Evolutionary conservation across 306 rosid species (phyloP), one percentile per base, ranked within the genome.

Genomic region (Cotoneaster glaucophyllus): DNA sequence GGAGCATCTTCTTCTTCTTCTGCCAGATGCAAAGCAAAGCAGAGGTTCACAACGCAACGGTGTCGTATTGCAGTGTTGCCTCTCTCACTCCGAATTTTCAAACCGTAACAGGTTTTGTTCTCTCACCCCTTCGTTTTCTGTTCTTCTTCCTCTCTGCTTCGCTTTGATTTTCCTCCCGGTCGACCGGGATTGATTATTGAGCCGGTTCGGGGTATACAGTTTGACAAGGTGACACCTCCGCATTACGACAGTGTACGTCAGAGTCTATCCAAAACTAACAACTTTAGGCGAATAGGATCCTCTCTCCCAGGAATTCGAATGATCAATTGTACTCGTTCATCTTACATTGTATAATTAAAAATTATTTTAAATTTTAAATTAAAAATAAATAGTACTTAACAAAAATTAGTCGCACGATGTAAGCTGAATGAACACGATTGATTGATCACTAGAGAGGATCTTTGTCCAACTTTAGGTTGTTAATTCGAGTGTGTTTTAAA

Each of bases 1-100:
- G 79, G 79, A 86, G 93, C 98, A 94, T 94, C 97, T 89, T 93
- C 45, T 29, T 63, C 43, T 28, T 48, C 8, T 48, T 4, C n/a
- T 14, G 6, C 53, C 19, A 48, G 5, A 48, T 48, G 14, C 67
- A 21, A 63, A 63, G 21, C 66, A 6, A 61, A 26, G 65, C 65
- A 1, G 53, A 15, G 53, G 19, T 14, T 45, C 18, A 13, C 53
- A 45, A 45, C 7, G 2, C 26, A 8, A 8, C 61, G 5, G 12
- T 56, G 26, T 56, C 26, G 26, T 8, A 56, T 56, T 3, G 25
- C 31, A 61, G 8, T 24, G 18, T 12, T 61, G 9, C 7, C 15
- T 17, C 7, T 61, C 37, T 5, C 65, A 61, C 65, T 61, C 21
- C 19, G 2, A 24, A 61, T 61, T 61, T 10, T 29, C 65, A 13